Evolutionary conservation across 2,329 filamentous ascomycete genomes (phyloP), one percentile per base, ranked within the genome.

Genomic region (Zasmidium cellare): DNA sequence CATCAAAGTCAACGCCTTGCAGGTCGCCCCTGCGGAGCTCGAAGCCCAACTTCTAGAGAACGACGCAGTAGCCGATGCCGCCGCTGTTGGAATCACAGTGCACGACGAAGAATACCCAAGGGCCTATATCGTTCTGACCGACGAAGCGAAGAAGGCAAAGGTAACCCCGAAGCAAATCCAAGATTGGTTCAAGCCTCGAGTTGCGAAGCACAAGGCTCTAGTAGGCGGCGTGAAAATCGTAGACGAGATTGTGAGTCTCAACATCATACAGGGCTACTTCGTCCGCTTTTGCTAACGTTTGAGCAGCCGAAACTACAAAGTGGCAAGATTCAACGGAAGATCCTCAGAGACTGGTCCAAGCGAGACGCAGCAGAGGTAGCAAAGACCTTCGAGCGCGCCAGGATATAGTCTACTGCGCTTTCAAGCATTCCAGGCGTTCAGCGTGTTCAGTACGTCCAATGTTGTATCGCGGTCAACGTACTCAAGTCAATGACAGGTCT

Each of bases 301-400:
- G 16, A 19, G 23, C 44, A 65, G 53, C 83, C 83, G 0, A 84
- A 84, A 68, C 71, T 84, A 47, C 78, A 80, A 12, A 82, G 79
- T 58, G 83, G 83, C 9, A 86, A 86, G 75, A 84, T 86, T 51
- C 76, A 82, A 68, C 74, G 82, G 50, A 84, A 84, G 64, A 68
- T 80, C 5, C 74, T 86, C 73, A 78, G 80, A 63, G 81, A 84
- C 46, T 84, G 82, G 82, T 79, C 82, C 6, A 84, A 82, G 72
- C 73, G 74, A 57, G 83, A 85, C 69, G 79, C 77, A 1, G 65
- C 73, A 50, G 69, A 63, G 44, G 66, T 75, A 52, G 62, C 63
- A 31, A 65, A 62, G 54, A 61, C 14, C 12, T 62, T 60, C 35
- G 49, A 52, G 20, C 51, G 63, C 23, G 63, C 67, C n/a, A 66